Conservation (phyloP, 148 eudicot genomes). For the Limonium bicolor region DNA sequence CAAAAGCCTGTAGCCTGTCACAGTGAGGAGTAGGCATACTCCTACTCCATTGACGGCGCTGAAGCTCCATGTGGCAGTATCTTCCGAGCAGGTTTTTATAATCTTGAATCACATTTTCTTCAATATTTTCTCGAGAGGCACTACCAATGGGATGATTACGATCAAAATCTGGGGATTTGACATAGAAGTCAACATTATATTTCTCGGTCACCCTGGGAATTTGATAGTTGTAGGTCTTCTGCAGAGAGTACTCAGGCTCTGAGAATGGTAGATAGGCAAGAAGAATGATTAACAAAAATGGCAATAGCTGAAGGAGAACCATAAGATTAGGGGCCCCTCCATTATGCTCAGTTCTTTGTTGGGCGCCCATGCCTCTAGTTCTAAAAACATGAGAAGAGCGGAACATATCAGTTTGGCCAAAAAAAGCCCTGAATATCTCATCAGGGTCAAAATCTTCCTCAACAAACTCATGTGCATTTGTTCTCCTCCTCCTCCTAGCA, state of each 20-base stretch:
- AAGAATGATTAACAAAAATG: slow-evolving; percentile 64
- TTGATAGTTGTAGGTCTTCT: slow-evolving; percentile 66
- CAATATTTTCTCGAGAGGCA: slow-evolving; percentile 46
- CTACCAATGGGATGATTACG: slow-evolving; percentile 58
- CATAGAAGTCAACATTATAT: slow-evolving; percentile 63
- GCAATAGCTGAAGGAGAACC: slow-evolving; percentile 64
- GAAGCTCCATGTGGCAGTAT: slow-evolving; percentile 85
- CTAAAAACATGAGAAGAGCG: slow-evolving; percentile 48
- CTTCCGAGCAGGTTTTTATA: slow-evolving; percentile 79
- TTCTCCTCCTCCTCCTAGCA: slow-evolving; percentile 47
- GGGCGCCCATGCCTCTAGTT: slow-evolving; percentile 40
- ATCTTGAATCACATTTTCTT: slow-evolving; percentile 60
- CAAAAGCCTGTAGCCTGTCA: slow-evolving; percentile 62
- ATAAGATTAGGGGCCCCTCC: slow-evolving; percentile 51
- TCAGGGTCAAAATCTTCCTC: slow-evolving; percentile 81
- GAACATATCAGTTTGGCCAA: slow-evolving; percentile 63
- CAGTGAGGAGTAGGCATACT: slow-evolving; percentile 83
- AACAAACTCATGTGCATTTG: slow-evolving; percentile 36
- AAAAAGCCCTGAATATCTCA: slow-evolving; percentile 87
- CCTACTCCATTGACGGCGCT: slow-evolving; percentile 93
- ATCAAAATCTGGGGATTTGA: slow-evolving; percentile 69
- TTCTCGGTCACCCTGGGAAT: slow-evolving; percentile 44
- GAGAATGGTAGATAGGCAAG: slow-evolving; percentile 81
- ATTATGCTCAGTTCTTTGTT: slow-evolving; percentile 38
- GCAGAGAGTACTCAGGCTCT: slow-evolving; percentile 91